These are phyloP conservation scores for Rhizoctonia solani DNA, from an alignment of 1,284 basidiomycete genomes.

Conservation along the genomic window DNA sequence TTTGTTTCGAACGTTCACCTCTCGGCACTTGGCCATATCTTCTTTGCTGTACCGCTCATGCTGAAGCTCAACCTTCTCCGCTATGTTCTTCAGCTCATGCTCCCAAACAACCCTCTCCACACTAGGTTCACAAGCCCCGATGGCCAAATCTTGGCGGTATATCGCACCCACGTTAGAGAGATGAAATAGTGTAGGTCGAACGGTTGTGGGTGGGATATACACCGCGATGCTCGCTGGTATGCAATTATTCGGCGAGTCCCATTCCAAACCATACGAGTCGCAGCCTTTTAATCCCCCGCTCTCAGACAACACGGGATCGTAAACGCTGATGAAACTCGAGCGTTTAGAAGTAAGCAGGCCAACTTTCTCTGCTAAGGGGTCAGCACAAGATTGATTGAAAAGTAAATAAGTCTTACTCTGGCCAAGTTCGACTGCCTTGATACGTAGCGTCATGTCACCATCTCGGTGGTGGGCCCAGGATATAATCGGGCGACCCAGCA, in stretches of 20 bases:
- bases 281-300: not conserved
- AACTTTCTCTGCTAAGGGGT: not conserved
- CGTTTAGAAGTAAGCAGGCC: constrained; percentile 12
- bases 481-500: constrained; percentile 15
- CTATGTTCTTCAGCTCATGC: constrained; percentile 10
- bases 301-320: constrained; percentile 12
- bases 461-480: constrained; percentile 21
- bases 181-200: constrained; percentile 1
- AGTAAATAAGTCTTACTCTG: constrained; percentile 3
- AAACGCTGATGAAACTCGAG: constrained; percentile 20
- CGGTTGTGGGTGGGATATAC: constrained; percentile 1
- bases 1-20: not conserved
- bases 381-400: not conserved
- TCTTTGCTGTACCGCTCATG: not conserved
- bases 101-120: constrained; percentile 21
- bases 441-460: constrained; percentile 8
- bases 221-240: not conserved
- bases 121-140: constrained; percentile 2
- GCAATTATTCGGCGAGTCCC: not conserved
- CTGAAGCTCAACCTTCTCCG: not conserved
- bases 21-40: constrained; percentile 1
- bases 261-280: constrained; percentile 19
- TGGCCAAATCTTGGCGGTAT: constrained; percentile 9
- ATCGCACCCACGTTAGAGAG: constrained; percentile 17
- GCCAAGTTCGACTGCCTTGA: constrained; percentile 9